phyloP scores from a whole-genome alignment of 805 yeast species.

The Starmerella floricola region DNA sequence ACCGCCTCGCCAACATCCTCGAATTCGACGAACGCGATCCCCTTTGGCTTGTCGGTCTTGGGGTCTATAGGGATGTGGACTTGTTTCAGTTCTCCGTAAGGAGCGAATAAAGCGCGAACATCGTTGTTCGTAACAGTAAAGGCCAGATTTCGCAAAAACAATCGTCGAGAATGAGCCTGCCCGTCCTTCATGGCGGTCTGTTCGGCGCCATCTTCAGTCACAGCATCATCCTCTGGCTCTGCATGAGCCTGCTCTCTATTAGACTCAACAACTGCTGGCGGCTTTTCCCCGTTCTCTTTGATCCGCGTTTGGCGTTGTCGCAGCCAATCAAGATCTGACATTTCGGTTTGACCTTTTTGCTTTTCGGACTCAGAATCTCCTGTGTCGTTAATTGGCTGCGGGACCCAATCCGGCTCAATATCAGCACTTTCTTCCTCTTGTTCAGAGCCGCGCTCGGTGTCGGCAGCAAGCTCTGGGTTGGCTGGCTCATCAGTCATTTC shows the following conservation, averaged over 20 bases:
- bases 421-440: conserved; percentile 26
- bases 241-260: conserved; percentile 2
- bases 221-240: conserved; percentile 28
- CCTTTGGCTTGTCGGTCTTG: conserved; percentile 80
- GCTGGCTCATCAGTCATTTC: too few relatives aligned
- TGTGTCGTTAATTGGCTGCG: too few relatives aligned
- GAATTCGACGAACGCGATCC: conserved; percentile 78
- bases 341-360: too few relatives aligned
- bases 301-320: conserved; percentile 63
- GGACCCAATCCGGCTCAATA: conserved; percentile 8
- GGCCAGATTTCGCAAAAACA: conserved; percentile 75
- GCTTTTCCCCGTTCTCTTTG: conserved; percentile 32
- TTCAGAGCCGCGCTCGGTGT: too few relatives aligned
- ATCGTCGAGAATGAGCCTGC: conserved; percentile 63
- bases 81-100: conserved; percentile 67
- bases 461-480: too few relatives aligned
- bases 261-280: conserved; percentile 1
- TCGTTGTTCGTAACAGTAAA: conserved; percentile 74
- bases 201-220: conserved; percentile 39
- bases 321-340: conserved; percentile 82
- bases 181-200: conserved; percentile 32
- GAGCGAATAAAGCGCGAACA: conserved; percentile 48
- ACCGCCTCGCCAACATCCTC: conserved; percentile 60
- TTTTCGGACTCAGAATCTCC: too few relatives aligned
- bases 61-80: conserved; percentile 89